Base-by-base conservation (phyloP, 78 protist genomes). In the Monocercomonoides exilis region DNA sequence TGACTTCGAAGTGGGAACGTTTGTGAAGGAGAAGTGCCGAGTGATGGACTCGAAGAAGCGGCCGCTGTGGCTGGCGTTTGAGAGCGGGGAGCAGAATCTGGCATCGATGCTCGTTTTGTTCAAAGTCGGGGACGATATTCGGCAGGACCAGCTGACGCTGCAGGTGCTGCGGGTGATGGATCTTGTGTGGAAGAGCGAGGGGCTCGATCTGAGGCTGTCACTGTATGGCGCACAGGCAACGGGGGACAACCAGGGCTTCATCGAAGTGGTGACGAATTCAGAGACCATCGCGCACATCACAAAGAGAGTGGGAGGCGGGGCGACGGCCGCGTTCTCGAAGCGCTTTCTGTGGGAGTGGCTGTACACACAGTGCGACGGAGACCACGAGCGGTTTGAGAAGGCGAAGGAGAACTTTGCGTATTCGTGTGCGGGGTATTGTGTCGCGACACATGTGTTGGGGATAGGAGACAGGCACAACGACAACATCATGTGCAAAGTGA, bases 391-490 rank as follows among this genome's bases (percentile, higher is more conserved):
- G 33, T 91, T 44, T 45, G 89, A 88, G 44, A 64, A 88, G 34
- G 97, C 96, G 6, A 93, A 91, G 5, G 87, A 91, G 3, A 94
- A 85, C 36, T 96, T 96, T 81, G 87, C 86, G n/a, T 85, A 85
- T 1, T 94, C 96, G 41, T 92, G 96, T 44, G 97, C 98, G 0
- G 98, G 95, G 46, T 96, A 96, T 86, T 93, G 93, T 29, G 97
- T 95, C 4, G 98, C 98, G 11, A 96, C 98, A n/a, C 94, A 93
- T 82, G 98, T 96, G 0, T 84, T 96, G 35, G 98, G 98, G 32
- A 94, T 96, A 35, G 99, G 98, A 43, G 99, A 97, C 77, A 85
- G 99, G 29, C 99, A 97, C 91, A 93, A 93, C 77, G 98, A 95
- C 89, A 96, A 96, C 81, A 86, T 94, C 45, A 95, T 96, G 98